These are phyloP conservation scores for Grifola frondosa DNA, from an alignment of 1,284 basidiomycete genomes.

Conservation along the genomic window DNA sequence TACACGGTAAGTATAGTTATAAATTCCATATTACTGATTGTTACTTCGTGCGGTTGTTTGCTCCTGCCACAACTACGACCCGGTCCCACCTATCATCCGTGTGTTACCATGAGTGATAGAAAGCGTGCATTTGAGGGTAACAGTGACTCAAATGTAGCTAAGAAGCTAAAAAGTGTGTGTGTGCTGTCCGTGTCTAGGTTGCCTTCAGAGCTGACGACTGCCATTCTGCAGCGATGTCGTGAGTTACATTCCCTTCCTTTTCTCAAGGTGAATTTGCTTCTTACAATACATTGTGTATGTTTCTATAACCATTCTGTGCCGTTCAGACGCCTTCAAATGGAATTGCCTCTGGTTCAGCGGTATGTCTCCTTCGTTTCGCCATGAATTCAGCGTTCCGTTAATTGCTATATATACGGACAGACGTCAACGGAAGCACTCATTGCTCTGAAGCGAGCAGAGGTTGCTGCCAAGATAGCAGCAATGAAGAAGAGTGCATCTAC, in stretches of 20 bases:
- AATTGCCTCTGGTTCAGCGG: slow-evolving; percentile 38
- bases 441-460: slow-evolving; percentile 79
- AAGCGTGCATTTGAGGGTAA: slow-evolving; percentile 41
- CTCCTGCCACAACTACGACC: too few relatives aligned
- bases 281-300: slow-evolving; percentile 42
- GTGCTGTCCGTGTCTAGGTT: slow-evolving; percentile 18
- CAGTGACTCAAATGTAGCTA: slow-evolving; percentile 49
- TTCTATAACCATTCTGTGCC: slow-evolving; percentile 67
- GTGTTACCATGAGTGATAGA: slow-evolving; percentile 38
- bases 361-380: slow-evolving; percentile 30
- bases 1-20: too few relatives aligned
- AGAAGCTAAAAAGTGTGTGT: slow-evolving; percentile 73
- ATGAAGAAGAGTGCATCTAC: slow-evolving; percentile 55
- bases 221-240: slow-evolving; percentile 55
- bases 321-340: slow-evolving; percentile 56
- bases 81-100: too few relatives aligned
- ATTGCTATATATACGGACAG: slow-evolving; percentile 27
- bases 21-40: too few relatives aligned
- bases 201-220: slow-evolving; percentile 8
- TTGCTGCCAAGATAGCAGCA: slow-evolving; percentile 80
- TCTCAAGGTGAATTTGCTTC: slow-evolving; percentile 70
- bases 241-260: slow-evolving; percentile 48
- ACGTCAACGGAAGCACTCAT: slow-evolving; percentile 61
- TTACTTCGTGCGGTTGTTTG: too few relatives aligned
- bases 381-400: not conserved